A percentile compares a stretch with the other conserved stretches of the same genome.
Conservation (phyloP, 352 stramenopile genomes). For the Globisporangium recalcitrans region DNA sequence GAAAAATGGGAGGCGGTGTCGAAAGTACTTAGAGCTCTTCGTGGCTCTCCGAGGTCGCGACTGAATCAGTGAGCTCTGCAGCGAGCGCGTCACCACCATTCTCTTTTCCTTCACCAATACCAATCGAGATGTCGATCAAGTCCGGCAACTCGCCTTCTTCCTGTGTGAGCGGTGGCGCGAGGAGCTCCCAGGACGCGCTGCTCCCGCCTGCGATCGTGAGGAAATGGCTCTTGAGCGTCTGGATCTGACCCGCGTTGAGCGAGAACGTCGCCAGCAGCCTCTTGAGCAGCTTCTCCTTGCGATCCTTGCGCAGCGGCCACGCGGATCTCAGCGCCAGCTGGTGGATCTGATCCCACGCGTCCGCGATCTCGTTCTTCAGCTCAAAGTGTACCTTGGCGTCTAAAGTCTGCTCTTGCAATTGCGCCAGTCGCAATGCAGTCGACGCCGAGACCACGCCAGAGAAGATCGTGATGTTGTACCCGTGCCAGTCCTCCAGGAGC, state of each 20-base stretch:
- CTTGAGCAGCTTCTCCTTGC: conserved; percentile 29
- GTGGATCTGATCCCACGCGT: conserved; percentile 43
- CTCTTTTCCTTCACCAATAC: background rate
- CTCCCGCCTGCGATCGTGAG: conserved; percentile 32
- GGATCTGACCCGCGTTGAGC: conserved; percentile 22
- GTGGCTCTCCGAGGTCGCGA: conserved; percentile 15
- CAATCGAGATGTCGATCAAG: background rate
- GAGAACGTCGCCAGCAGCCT: conserved; percentile 15
- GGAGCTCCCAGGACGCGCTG: conserved; percentile 29
- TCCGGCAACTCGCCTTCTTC: conserved; percentile 1
- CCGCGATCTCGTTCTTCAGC: conserved; percentile 35
- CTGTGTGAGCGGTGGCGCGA: conserved; percentile 8
- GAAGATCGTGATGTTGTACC: conserved; percentile 69
- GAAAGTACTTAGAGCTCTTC: conserved; percentile 25
- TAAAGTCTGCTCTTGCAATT: conserved; percentile 14
- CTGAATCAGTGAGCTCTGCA: background rate
- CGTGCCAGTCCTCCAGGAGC: conserved; percentile 44
- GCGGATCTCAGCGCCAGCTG: conserved; percentile 25
- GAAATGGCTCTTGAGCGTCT: conserved; percentile 40
- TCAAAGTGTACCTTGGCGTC: conserved; percentile 27
- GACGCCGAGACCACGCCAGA: conserved; percentile 30
- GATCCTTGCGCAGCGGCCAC: conserved; percentile 46
- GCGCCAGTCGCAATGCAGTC: conserved; percentile 25
- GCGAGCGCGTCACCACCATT: background rate
- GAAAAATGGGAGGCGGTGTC: background rate